Evolutionary conservation across 2,329 filamentous ascomycete species (phyloP), one percentile per base, ranked within the genome.

Genomic region (Calonectria crousiana): DNA sequence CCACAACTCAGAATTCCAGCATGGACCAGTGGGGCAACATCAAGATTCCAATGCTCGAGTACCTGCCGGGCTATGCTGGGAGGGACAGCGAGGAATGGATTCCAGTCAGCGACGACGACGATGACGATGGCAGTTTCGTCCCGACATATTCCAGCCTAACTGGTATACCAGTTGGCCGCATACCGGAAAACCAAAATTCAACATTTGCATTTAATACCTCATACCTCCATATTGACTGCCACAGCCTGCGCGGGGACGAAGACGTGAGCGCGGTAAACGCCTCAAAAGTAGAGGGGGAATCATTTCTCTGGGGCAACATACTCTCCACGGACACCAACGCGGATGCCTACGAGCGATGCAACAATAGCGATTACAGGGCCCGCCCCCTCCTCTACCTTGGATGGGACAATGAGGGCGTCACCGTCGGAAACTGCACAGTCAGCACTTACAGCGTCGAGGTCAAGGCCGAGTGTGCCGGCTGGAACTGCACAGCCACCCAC

Each of bases 21-120:
- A 69, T 58, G 67, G 67, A 69, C 28, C 67, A 49, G 26, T 69
- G 67, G 67, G 52, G 67, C 4, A 69, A 69, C 11, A 36, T 69
- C 36, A 69, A 60, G 11, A 30, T 69, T 28, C 67, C 67, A 8
- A 60, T 69, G 26, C 26, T 69, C 16, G 67, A 69, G 52, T 60
- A 32, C 16, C 36, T 69, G 20, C 52, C 52, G 2, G 52, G 38
- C 4, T 69, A 60, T 58, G 34, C 34, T 18, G 52, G 67, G 13
- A 6, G 2, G 26, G 34, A 47, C 10, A 49, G 52, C 14, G 20
- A 51, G 8, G 52, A 49, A 2, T 69, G 67, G 67, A 14, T 69
- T 26, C 26, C 67, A 1, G 34, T 49, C 4, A 11, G 23, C 16
- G 38, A 10, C 2, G 16, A 32, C 20, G 36, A 49, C 10, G 52